phyloP scores from a whole-genome alignment of 129 eudicot genomes.

The Oenanthe sinensis region DNA sequence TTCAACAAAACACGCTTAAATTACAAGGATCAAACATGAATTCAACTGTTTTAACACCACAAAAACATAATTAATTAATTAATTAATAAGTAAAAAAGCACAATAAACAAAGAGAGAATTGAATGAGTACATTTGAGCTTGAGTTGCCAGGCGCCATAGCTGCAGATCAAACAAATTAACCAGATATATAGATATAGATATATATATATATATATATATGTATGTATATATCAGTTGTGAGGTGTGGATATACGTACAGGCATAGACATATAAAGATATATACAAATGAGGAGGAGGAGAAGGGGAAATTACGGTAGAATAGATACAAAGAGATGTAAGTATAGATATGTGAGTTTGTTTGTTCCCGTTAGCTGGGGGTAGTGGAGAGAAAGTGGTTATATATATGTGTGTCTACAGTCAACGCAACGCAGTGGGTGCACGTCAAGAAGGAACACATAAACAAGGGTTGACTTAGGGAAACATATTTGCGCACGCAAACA shows the following conservation, averaged over 20 bases:
- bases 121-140: slow-evolving; percentile 22
- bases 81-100: background rate
- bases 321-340: too few species aligned
- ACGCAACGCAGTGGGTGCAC: background rate
- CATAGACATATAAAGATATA: background rate
- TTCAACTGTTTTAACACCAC: background rate
- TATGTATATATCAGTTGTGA: background rate
- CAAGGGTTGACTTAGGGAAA: too few species aligned
- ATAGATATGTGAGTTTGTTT: background rate
- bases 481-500: too few species aligned
- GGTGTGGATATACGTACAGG: background rate
- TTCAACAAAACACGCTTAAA: background rate
- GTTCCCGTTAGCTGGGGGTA: background rate
- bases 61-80: background rate
- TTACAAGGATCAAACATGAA: background rate
- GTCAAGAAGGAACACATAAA: too few species aligned
- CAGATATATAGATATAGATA: background rate
- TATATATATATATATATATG: background rate
- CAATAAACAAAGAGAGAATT: too few species aligned
- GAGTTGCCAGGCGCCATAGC: slow-evolving; percentile 24
- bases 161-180: background rate
- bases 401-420: background rate
- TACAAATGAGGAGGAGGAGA: background rate
- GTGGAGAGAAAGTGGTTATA: background rate
- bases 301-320: background rate